Evolutionary conservation across 2,329 filamentous ascomycete genomes (phyloP), one percentile per base, ranked within the genome.

Genomic region (Verticillium albo-atrum): DNA sequence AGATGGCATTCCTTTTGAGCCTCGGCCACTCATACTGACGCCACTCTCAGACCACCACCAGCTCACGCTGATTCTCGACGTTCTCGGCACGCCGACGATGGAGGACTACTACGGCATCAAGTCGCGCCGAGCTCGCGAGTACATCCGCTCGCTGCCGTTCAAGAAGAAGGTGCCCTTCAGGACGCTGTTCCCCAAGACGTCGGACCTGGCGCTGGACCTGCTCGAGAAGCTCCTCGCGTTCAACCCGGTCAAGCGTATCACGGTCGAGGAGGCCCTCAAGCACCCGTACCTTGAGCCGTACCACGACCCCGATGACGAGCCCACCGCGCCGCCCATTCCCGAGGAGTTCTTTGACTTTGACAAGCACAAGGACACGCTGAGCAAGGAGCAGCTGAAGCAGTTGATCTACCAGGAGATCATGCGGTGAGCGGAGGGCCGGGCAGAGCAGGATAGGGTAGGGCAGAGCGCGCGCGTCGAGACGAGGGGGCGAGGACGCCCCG

Each of bases 71-170:
- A 99, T 99, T 71, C 83, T 99, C 66, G 95, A 99, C 69, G 94
- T 99, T 56, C 89, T 99, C 61, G 95, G 95, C 65, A 99, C 95
- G 3, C 95, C 95, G 3, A 99, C 95, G 14, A 99, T 99, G 95
- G 95, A 99, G 75, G 95, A 99, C 74, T 99, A 99, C 84, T 99
- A 99, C 70, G 95, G 95, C 65, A 99, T 99, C 85, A 99, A 99
- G 80, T 98, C 95, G 58, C 90, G 95, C 66, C 91, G 95, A 70
- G 95, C 95, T 56, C 87, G 95, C 65, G 95, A 99, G 78, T 99
- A 99, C 79, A 99, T 99, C 72, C 92, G 95, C 63, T 97, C 93
- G 58, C 85, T 98, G 54, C 94, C 95, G 20, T 98, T 98, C 83
- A 98, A 98, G 87, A 98, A 98, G 88, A 98, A 98, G 87, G 96